A percentile compares a stretch with the other conserved stretches of the same genome.
phyloP scores from a whole-genome alignment of 2,329 filamentous ascomycete genomes.

The Chaetomiaceae sp. region DNA sequence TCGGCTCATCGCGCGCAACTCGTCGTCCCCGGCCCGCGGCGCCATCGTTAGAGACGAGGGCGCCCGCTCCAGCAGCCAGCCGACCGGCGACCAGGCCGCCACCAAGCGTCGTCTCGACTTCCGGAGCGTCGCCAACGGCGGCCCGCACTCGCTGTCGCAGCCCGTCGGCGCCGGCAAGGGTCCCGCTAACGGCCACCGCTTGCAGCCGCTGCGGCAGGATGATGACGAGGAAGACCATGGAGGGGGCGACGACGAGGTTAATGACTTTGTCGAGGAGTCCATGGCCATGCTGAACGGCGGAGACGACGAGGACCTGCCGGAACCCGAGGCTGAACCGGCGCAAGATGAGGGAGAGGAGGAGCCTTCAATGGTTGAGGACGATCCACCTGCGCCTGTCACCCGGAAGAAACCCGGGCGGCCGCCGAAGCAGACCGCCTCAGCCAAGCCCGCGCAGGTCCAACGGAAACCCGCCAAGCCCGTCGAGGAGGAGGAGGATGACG shows the following conservation, averaged over 20 bases:
- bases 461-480: constrained; percentile 10
- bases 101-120: constrained; percentile 56
- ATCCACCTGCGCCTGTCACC: constrained; percentile 4
- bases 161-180: constrained; percentile 30
- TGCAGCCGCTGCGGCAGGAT: constrained; percentile 9
- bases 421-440: constrained; percentile 11
- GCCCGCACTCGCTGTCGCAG: constrained; percentile 23
- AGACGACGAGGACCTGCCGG: constrained; percentile 25
- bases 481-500: constrained; percentile 29
- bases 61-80: constrained; percentile 19
- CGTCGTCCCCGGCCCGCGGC: constrained; percentile 46
- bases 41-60: constrained; percentile 28
- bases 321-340: constrained; percentile 20
- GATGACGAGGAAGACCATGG: constrained; percentile 22
- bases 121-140: constrained; percentile 27
- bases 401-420: constrained; percentile 13
- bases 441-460: constrained; percentile 6
- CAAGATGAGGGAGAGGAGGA: constrained; percentile 31
- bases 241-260: constrained; percentile 32
- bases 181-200: constrained; percentile 13
- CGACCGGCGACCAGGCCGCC: constrained; percentile 30
- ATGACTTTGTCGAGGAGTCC: constrained; percentile 37
- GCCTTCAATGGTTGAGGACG: constrained; percentile 21
- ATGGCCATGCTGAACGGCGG: constrained; percentile 37
- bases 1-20: constrained; percentile 49